Evolutionary conservation across 306 rosid species (phyloP).

Genomic region (Vigna reflexopilosa): DNA sequence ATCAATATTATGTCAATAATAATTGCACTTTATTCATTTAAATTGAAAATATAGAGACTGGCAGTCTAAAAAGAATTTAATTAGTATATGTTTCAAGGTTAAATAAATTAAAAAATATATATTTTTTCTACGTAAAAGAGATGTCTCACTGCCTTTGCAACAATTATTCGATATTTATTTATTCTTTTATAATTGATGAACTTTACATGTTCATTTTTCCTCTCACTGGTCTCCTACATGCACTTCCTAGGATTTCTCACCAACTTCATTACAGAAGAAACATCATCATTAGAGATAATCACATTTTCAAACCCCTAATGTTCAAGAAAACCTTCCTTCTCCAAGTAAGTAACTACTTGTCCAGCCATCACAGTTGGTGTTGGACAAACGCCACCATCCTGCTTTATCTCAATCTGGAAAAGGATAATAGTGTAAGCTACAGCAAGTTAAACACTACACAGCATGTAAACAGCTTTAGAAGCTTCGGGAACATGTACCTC

Average conservation of each 20-base stretch:
- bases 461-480: conserved; percentile 1
- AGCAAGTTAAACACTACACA: conserved; percentile 8
- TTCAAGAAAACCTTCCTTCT: conserved; percentile 74
- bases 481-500: conserved; percentile 62
- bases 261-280: conserved; percentile 28
- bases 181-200: conserved; percentile 7
- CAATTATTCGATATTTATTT: not conserved
- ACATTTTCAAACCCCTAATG: conserved; percentile 33
- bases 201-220: conserved; percentile 25
- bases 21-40: too few species aligned
- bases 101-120: too few species aligned
- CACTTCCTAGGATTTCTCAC: conserved; percentile 30
- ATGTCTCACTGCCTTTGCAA: not conserved
- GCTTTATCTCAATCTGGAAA: conserved; percentile 70
- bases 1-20: too few species aligned
- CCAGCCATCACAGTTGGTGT: conserved; percentile 66
- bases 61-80: too few species aligned
- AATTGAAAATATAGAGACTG: too few species aligned
- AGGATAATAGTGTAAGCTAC: conserved; percentile 21
- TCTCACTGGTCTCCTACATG: conserved; percentile 24
- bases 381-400: conserved; percentile 62
- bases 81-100: too few species aligned
- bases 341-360: conserved; percentile 71
- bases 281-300: conserved; percentile 27
- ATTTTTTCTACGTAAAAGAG: too few species aligned